These are phyloP conservation scores for Oxytropis ochrocephala DNA, from an alignment of 306 rosid species.

Conservation along the genomic window DNA sequence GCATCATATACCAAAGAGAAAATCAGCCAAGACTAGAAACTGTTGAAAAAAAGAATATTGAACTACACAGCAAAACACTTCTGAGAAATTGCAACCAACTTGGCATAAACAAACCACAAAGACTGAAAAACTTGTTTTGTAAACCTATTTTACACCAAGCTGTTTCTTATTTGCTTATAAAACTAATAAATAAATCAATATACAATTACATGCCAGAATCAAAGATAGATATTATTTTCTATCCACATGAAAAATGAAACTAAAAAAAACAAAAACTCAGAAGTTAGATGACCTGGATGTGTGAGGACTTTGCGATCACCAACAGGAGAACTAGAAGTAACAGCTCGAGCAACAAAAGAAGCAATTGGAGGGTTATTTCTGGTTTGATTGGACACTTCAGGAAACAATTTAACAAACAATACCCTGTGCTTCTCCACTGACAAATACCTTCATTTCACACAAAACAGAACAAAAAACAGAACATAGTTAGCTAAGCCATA, in stretches of 20 bases:
- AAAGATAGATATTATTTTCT: too few relatives aligned
- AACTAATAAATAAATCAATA: too few relatives aligned
- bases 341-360: constrained; percentile 68
- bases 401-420: constrained; percentile 68
- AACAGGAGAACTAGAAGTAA: constrained; percentile 68
- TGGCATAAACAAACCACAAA: too few relatives aligned
- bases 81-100: background rate
- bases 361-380: constrained; percentile 93
- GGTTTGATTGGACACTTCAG: constrained; percentile 75
- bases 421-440: constrained; percentile 84
- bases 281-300: constrained; percentile 68
- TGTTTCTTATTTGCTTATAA: too few relatives aligned
- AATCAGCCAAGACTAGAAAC: background rate
- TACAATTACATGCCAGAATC: too few relatives aligned
- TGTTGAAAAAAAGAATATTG: background rate
- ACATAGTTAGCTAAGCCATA: background rate
- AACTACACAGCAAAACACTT: background rate
- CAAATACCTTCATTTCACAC: constrained; percentile 72
- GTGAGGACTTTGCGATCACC: constrained; percentile 70
- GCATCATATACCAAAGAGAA: constrained; percentile 13
- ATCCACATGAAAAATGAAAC: too few relatives aligned
- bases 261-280: background rate
- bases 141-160: too few relatives aligned
- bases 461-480: background rate
- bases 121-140: too few relatives aligned